Evolutionary conservation across 108 stramenopile genomes (phyloP).

Genomic region (Skeletonema marinoi): DNA sequence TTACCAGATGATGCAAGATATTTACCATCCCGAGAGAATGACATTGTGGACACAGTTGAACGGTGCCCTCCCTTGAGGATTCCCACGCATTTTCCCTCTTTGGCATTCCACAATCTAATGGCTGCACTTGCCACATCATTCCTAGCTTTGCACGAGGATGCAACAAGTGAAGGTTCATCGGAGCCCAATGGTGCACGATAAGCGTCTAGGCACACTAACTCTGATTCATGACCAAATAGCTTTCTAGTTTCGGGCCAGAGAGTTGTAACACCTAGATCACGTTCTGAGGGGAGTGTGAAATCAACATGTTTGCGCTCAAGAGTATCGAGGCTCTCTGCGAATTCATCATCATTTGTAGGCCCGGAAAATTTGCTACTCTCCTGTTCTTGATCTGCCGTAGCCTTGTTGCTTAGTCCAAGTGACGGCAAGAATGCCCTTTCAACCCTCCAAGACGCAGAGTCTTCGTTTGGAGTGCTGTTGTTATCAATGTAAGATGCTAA

Average conservation of each 20-base stretch:
- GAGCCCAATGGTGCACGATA: constrained; percentile 43
- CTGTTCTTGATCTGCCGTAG: constrained; percentile 53
- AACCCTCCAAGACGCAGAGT: constrained; percentile 52
- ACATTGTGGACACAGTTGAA: constrained; percentile 80
- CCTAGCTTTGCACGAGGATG: constrained; percentile 82
- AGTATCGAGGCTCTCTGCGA: constrained; percentile 17
- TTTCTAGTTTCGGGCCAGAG: constrained; percentile 88
- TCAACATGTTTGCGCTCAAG: constrained; percentile 10
- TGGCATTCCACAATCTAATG: constrained; percentile 80
- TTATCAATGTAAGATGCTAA: background rate
- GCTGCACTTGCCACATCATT: constrained; percentile 79
- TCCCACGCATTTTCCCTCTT: constrained; percentile 69
- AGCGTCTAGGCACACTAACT: constrained; percentile 75
- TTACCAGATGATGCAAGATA: constrained; percentile 85
- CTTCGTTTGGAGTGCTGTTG: constrained; percentile 1
- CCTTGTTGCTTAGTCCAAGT: constrained; percentile 86
- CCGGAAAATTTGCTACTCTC: constrained; percentile 42
- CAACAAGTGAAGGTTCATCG: constrained; percentile 58
- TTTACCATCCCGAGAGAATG: constrained; percentile 79
- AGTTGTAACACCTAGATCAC: constrained; percentile 80
- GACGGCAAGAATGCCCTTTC: constrained; percentile 88
- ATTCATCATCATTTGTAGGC: constrained; percentile 23
- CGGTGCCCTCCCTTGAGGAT: constrained; percentile 80
- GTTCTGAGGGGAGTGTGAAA: constrained; percentile 68
- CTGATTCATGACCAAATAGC: constrained; percentile 85